Percentiles rank a stretch among this genome's conserved stretches.
These are phyloP conservation scores for Amanita rimosa DNA, from an alignment of 768 basidiomycete species.

Conservation along the genomic window DNA sequence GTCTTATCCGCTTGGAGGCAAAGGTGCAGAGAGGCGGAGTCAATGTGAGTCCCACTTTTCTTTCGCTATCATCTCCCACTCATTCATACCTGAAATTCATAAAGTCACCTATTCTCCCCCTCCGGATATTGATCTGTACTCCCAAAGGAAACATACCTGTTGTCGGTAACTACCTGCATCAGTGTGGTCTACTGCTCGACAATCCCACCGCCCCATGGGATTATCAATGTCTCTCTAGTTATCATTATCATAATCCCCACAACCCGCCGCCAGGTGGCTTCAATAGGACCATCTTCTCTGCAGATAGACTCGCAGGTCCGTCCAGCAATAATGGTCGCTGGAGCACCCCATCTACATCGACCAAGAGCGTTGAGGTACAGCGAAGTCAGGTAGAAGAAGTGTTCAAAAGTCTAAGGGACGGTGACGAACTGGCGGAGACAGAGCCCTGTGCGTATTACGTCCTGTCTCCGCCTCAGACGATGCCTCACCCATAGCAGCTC, in stretches of 20 bases:
- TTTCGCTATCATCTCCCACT: neutral
- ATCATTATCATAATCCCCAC: slow-evolving; percentile 84
- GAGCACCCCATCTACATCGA: slow-evolving; percentile 42
- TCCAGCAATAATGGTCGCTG: slow-evolving; percentile 34
- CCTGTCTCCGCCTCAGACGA: slow-evolving; percentile 8
- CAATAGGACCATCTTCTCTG: slow-evolving; percentile 25
- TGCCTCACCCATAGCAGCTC: slow-evolving; percentile 23
- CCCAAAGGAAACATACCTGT: slow-evolving; percentile 86
- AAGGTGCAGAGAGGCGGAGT: slow-evolving; percentile 56
- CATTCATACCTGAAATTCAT: neutral
- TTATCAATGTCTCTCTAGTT: slow-evolving; percentile 42
- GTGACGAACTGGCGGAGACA: slow-evolving; percentile 78
- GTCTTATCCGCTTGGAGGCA: slow-evolving; percentile 71
- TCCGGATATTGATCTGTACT: slow-evolving; percentile 86
- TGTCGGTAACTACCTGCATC: slow-evolving; percentile 67
- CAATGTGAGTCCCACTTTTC: slow-evolving; percentile 37
- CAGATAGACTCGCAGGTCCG: slow-evolving; percentile 29
- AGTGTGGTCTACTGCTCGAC: slow-evolving; percentile 60
- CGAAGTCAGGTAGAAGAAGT: slow-evolving; percentile 89
- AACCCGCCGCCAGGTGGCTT: slow-evolving; percentile 67
- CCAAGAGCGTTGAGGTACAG: slow-evolving; percentile 85
- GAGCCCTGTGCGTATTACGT: slow-evolving; percentile 55
- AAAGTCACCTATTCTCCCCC: slow-evolving; percentile 72
- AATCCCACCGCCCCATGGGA: slow-evolving; percentile 70
- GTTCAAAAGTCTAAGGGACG: slow-evolving; percentile 80